These are phyloP conservation scores for Cordyceps javanica DNA, from an alignment of 2,329 filamentous ascomycete genomes.

Conservation along the genomic window DNA sequence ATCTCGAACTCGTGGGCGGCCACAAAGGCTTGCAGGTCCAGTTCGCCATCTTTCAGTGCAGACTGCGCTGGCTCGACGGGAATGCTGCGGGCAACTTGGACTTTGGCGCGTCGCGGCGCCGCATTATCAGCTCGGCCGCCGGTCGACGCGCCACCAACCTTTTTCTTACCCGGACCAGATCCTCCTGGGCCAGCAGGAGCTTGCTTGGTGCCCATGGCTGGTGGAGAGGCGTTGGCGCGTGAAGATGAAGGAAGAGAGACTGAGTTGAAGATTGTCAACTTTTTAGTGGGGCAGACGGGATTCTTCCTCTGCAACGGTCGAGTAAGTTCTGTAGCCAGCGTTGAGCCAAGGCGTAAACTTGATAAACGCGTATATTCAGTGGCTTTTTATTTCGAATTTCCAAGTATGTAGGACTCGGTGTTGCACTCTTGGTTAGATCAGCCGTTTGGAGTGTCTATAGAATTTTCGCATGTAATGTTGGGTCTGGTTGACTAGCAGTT, in stretches of 20 bases:
- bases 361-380: too few relatives aligned
- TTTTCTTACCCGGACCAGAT: constrained; percentile 20
- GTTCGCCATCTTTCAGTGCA: constrained; percentile 62
- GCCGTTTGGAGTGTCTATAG: too few relatives aligned
- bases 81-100: constrained; percentile 43
- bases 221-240: constrained; percentile 15
- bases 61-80: constrained; percentile 44
- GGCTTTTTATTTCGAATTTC: too few relatives aligned
- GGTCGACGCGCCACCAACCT: constrained; percentile 17
- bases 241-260: neutral
- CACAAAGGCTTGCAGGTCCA: constrained; percentile 81
- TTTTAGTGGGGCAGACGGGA: constrained; percentile 3
- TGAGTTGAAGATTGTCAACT: neutral
- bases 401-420: too few relatives aligned
- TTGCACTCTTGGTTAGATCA: too few relatives aligned
- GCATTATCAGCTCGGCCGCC: constrained; percentile 20
- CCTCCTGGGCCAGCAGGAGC: constrained; percentile 21
- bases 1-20: constrained; percentile 87
- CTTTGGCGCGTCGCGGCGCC: constrained; percentile 39
- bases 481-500: too few relatives aligned
- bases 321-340: neutral
- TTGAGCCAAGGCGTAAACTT: too few relatives aligned
- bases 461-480: too few relatives aligned
- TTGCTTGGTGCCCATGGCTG: constrained; percentile 23
- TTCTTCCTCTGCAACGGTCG: neutral